Base-by-base conservation (phyloP, 1,139 yeast genomes). In the Suhomyces chickasaworum region DNA sequence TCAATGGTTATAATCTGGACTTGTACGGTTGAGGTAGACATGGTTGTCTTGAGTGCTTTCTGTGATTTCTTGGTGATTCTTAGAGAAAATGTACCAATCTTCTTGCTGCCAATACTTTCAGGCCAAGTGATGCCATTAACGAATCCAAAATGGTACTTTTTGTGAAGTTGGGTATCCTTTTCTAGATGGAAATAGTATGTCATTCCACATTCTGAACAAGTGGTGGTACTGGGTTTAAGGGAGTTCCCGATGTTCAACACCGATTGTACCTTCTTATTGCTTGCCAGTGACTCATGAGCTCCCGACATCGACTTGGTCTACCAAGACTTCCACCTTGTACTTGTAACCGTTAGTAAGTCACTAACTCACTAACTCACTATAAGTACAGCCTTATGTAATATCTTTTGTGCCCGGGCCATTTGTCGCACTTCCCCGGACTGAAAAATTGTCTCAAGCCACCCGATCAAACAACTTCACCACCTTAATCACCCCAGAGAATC, bases 141-240 rank as follows among this genome's bases (percentile, higher is more conserved):
- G 51, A 69, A 81, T 47, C 63, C 64, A 37, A 58, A 59, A 55
- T 76, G 90, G 61, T 73, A 80, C 53, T 66, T 70, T 0, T 63
- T 56, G 54, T 85, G 93, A 10, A 75, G 48, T 29, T 65, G 65
- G 21, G 59, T 59, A 51, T 84, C 90, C 18, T 66, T 58, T 12
- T 68, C 60, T 10, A 81, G 56, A 47, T 73, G 69, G 4, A 73
- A 64, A 44, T 71, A 60, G 56, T 77, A 84, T 3, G 86, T 69
- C 89, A 84, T 83, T 6, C 80, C 80, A 63, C 91, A 85, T 27
- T 66, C 67, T 7, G 62, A 49, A 55, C 90, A 84, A 0, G 81
- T 73, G 7, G 62, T 65, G 2, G 54, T 49, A 32, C 32, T 43
- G 10, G 44, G 8, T 12, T 20, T 45, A 40, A 25, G 29, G 22